Evolutionary conservation across 1,139 yeast genomes (phyloP).

Genomic region (Candida sanyaensis): DNA sequence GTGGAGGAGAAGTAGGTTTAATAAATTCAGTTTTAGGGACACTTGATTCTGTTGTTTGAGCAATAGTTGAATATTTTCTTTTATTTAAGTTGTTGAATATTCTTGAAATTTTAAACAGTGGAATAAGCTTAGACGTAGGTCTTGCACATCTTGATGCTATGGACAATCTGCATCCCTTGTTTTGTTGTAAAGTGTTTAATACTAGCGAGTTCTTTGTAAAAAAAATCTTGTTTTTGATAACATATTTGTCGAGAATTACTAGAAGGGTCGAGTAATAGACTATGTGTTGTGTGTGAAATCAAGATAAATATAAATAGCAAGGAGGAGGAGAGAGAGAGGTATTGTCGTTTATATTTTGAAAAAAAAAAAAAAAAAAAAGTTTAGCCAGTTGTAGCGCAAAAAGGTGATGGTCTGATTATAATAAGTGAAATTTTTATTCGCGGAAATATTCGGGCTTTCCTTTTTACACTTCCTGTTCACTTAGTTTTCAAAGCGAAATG

Average conservation of each 20-base stretch:
- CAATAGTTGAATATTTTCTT: conserved; percentile 9
- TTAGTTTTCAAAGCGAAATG: neutral
- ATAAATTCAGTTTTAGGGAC: conserved; percentile 4
- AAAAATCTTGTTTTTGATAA: conserved; percentile 44
- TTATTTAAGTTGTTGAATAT: conserved; percentile 5
- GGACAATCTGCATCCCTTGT: conserved; percentile 18
- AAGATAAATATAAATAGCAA: neutral
- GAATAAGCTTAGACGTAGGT: conserved; percentile 3
- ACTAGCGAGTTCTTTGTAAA: conserved; percentile 45
- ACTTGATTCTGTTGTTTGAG: conserved; percentile 6
- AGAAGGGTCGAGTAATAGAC: no score
- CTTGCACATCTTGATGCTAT: conserved; percentile 1
- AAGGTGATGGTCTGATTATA: conserved; percentile 7
- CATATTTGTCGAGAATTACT: conserved; percentile 17
- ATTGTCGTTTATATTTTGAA: neutral
- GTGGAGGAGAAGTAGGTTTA: conserved; percentile 13
- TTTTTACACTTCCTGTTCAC: neutral
- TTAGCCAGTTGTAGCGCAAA: neutral
- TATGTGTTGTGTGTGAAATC: neutral
- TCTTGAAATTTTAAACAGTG: conserved; percentile 5
- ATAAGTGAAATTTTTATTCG: neutral
- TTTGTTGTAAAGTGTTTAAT: conserved; percentile 28
- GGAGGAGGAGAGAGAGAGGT: neutral
- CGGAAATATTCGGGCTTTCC: neutral
- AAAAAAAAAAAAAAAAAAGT: neutral